Conservation (phyloP, 2,329 filamentous ascomycete species). For the Fusarium denticulatum region DNA sequence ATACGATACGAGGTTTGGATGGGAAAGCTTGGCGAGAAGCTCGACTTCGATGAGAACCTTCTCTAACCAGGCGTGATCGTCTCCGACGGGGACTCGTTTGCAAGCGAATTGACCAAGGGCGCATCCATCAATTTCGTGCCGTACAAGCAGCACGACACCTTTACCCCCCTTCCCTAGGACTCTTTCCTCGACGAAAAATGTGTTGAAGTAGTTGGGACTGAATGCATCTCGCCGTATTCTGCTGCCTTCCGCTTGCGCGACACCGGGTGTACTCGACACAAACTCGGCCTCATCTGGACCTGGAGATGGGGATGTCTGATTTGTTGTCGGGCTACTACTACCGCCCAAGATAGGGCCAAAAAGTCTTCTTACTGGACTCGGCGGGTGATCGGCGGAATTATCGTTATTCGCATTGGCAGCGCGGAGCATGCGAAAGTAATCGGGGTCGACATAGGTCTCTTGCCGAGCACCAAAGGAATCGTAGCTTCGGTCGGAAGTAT, state of each 20-base stretch:
- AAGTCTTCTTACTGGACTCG: constrained; percentile 65
- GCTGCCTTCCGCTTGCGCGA: constrained; percentile 61
- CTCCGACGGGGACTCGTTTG: constrained; percentile 94
- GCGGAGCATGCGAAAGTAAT: constrained; percentile 95
- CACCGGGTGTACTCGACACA: constrained; percentile 62
- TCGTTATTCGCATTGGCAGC: constrained; percentile 54
- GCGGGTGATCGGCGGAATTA: constrained; percentile 57
- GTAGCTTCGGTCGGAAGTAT: constrained; percentile 61
- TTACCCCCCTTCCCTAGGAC: constrained; percentile 91
- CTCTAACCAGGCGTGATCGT: constrained; percentile 94
- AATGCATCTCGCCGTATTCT: constrained; percentile 89
- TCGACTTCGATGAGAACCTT: constrained; percentile 95
- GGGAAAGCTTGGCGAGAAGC: constrained; percentile 87
- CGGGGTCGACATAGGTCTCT: constrained; percentile 83
- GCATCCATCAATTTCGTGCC: constrained; percentile 90
- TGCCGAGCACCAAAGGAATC: constrained; percentile 54
- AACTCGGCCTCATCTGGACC: constrained; percentile 56
- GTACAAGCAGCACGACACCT: constrained; percentile 92
- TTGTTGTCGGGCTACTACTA: constrained; percentile 12
- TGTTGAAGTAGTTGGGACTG: constrained; percentile 90
- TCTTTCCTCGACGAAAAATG: constrained; percentile 89
- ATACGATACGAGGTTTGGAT: constrained; percentile 96
- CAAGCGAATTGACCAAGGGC: constrained; percentile 92
- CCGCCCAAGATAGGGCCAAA: constrained; percentile 56
- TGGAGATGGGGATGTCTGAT: constrained; percentile 26